Percentiles rank a stretch among this genome's conserved stretches.
Evolutionary conservation across 345 rosid species (phyloP).

Genomic region (Gossypium raimondii): DNA sequence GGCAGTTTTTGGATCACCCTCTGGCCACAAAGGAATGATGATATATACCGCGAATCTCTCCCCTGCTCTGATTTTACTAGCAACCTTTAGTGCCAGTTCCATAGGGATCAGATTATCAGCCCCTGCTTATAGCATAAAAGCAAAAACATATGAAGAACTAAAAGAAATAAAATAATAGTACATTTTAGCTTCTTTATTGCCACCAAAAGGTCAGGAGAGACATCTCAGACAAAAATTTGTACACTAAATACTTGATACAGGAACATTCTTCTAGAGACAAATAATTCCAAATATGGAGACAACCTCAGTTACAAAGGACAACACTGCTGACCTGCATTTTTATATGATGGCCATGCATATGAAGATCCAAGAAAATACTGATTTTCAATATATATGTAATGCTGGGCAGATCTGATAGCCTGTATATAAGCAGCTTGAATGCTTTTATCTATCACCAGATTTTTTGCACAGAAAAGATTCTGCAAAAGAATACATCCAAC

Average conservation of each 20-base stretch:
- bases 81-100: constrained; percentile 95
- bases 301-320: background rate
- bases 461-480: constrained; percentile 69
- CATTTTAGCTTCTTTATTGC: background rate
- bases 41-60: constrained; percentile 89
- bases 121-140: constrained; percentile 47
- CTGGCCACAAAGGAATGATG: constrained; percentile 95
- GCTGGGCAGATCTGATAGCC: constrained; percentile 97
- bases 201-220: background rate
- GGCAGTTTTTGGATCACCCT: constrained; percentile 82
- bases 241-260: background rate
- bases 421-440: constrained; percentile 94
- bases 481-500: constrained; percentile 34
- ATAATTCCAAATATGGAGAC: background rate
- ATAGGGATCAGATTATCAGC: constrained; percentile 94
- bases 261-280: background rate
- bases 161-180: background rate
- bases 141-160: background rate
- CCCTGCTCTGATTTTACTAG: constrained; percentile 80
- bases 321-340: constrained; percentile 62
- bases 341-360: constrained; percentile 88
- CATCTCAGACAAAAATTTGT: background rate
- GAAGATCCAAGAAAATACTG: constrained; percentile 99
- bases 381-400: constrained; percentile 92
- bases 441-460: constrained; percentile 80